Evolutionary conservation across 371 early-diverging fungal genomes (phyloP), one percentile per base, ranked within the genome.

Genomic region (Paraphysoderma sedebokerense): DNA sequence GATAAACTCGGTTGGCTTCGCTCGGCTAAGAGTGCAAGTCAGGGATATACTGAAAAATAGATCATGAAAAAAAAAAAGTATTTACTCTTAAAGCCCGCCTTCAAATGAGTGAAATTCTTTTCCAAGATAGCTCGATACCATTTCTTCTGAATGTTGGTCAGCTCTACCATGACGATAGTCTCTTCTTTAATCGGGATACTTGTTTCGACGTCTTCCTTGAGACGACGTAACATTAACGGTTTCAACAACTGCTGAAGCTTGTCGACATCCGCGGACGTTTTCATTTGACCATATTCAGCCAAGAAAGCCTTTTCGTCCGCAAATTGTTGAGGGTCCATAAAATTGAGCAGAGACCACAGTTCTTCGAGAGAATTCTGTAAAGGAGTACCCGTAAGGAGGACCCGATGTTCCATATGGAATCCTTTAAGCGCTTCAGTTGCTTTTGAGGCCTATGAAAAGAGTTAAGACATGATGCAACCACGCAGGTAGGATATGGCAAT

Each of bases 341-440:
- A 97, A 63, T 97, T 89, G 30, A 97, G 75, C 38, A 97, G 62
- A 52, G 87, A 76, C 95, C 95, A 97, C 9, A 96, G 70, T 60
- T 92, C 92, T 13, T 75, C 65, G 32, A 96, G 56, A 52, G 91
- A 87, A 65, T 98, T 95, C 62, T 97, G 93, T 24, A 97, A 65
- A 3, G 95, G 95, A 17, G 97, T 97, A 29, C 95, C 93, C 9
- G 87, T 88, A 42, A 95, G 58, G 24, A 89, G 62, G 8, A 88
- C 72, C 17, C 80, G 72, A 53, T 86, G 82, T 40, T 76, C 78
- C 57, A 84, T 66, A 12, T 65, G 64, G 47, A 79, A 76, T 5
- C 54, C 60, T 57, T 76, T 81, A 24, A 91, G 60, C 26, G 68
- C 61, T 47, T 72, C 77, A 1, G 76, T 64, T 8, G 81, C 74